phyloP scores from a whole-genome alignment of 352 stramenopile species.

The Globisporangium carolinianum region DNA sequence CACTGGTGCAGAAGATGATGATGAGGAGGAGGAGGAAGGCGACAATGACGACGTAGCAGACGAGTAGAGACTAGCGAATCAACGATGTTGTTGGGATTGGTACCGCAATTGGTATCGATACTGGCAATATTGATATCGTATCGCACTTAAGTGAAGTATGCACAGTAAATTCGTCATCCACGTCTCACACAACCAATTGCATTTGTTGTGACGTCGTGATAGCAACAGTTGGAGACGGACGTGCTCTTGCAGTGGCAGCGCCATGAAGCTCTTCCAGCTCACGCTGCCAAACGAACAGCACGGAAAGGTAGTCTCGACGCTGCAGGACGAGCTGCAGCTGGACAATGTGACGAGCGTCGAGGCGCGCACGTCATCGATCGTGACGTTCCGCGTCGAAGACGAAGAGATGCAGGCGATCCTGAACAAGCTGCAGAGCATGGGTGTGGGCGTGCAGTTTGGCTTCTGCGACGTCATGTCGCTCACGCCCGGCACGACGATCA shows the following conservation, averaged over 20 bases:
- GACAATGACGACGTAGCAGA: too few relatives aligned
- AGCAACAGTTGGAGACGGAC: not conserved
- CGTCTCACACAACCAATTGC: not conserved
- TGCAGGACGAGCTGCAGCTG: conserved; percentile 80
- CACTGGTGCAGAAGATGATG: not conserved
- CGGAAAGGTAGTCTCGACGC: conserved; percentile 65
- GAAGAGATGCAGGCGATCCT: conserved; percentile 80
- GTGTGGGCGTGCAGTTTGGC: conserved; percentile 78
- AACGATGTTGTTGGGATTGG: not conserved
- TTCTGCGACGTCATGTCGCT: conserved; percentile 88
- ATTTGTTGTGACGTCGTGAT: not conserved
- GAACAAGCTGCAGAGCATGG: conserved; percentile 75
- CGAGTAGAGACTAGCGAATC: not conserved
- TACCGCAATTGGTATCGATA: not conserved
- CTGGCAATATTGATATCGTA: too few relatives aligned
- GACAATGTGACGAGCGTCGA: conserved; percentile 82
- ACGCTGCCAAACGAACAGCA: conserved; percentile 83
- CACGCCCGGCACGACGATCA: conserved; percentile 76
- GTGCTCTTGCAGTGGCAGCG: not conserved
- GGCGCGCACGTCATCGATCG: conserved; percentile 79
- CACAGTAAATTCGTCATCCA: not conserved
- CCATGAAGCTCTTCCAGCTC: conserved; percentile 87
- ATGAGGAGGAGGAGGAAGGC: too few relatives aligned
- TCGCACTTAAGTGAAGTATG: too few relatives aligned
- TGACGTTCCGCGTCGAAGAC: conserved; percentile 82